Base-by-base conservation (phyloP, 2,329 filamentous ascomycete genomes). In the Cryphonectria parasitica region DNA sequence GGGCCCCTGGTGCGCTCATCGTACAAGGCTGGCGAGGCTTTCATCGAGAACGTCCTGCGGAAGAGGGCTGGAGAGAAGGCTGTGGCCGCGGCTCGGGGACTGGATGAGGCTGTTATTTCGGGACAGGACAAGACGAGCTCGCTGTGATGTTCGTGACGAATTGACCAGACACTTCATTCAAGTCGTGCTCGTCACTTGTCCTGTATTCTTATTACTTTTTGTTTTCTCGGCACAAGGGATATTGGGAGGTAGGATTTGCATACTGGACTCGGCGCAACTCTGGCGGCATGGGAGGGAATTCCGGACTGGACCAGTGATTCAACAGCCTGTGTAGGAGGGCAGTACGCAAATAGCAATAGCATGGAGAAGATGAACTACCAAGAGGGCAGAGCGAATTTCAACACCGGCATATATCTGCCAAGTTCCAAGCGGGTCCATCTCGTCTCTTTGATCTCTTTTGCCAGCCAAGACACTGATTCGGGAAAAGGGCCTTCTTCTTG, bases 11-110 rank as follows among this genome's bases (percentile, higher is more conserved):
- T 99, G 34, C 89, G 96, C 72, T 97, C 94, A 75, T 97, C 93
- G 63, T 99, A 99, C 84, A 99, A 99, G 85, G 96, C 96, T 2
- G 96, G 96, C 52, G 96, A 99, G 84, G 94, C 94, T 1, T 99
- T 99, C 79, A 99, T 99, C 76, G 96, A 99, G 86, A 99, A 99
- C 77, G 95, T 99, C 28, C 83, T 99, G 72, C 92, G 93, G 82
- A 97, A 97, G 88, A 86, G 94, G 66, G 87, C 85, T 0, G 84
- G 83, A 28, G 81, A 82, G 73, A 85, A 81, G 74, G 75, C 74
- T 39, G 75, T 78, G 67, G 74, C 75, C 2, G 72, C 80, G 1
- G 75, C 78, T 10, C 64, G 71, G 36, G 76, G 78, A 56, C 75
- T 85, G 2, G 78, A 78, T n/a, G 78, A 83, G 73, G 77, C 83